Evolutionary conservation across 1,139 yeast species (phyloP).

Genomic region (Geotrichum reessii): DNA sequence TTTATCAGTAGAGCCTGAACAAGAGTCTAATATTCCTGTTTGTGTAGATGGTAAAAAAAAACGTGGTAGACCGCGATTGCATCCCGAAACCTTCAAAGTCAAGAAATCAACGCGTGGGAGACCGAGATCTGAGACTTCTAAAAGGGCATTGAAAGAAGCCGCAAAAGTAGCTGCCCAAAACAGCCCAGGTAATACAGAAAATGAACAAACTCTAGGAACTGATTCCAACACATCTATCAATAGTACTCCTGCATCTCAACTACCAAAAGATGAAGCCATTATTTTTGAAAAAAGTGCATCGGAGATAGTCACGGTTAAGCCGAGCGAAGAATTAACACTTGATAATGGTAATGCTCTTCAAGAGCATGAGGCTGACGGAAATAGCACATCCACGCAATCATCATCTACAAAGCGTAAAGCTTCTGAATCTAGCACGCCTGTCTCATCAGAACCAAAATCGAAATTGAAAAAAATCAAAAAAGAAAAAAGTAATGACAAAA

Average conservation of each 20-base stretch:
- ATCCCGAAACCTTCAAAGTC: conserved; percentile 3
- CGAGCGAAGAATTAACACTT: neutral
- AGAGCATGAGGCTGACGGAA: neutral
- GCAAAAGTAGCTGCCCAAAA: neutral
- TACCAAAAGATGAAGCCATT: neutral
- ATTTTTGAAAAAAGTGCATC: neutral
- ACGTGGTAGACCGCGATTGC: conserved; percentile 14
- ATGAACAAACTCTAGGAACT: neutral
- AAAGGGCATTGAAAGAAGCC: conserved; percentile 15
- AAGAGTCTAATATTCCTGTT: neutral
- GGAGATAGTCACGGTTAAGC: neutral
- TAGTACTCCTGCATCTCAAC: neutral
- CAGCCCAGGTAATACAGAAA: neutral
- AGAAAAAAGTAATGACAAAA: conserved; percentile 1
- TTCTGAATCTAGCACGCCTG: neutral
- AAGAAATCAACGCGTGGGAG: conserved; percentile 13
- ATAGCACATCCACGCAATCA: neutral
- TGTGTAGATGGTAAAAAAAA: conserved; percentile 7
- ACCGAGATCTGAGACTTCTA: conserved; percentile 18
- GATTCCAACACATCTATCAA: neutral
- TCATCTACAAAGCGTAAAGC: conserved; percentile 2
- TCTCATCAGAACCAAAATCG: conserved; percentile 3
- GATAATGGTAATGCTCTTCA: neutral
- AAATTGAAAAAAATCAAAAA: conserved; percentile 11
- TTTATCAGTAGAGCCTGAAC: neutral